Evolutionary conservation across 495 filamentous ascomycete species (phyloP).

Genomic region (Talaromyces wortmannii): DNA sequence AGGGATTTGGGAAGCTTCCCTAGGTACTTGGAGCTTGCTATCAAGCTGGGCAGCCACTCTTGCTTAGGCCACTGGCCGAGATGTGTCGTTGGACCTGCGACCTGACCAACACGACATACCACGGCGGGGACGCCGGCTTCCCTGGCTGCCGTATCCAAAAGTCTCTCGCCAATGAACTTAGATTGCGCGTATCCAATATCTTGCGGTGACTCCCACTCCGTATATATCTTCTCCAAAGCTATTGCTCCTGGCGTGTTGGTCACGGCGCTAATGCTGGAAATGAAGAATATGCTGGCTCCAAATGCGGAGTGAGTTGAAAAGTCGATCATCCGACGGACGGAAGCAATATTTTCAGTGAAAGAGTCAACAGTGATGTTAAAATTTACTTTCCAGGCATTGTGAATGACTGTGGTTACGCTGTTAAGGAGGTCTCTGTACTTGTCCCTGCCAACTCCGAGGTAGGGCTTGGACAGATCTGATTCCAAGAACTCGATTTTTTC

Average conservation of each 20-base stretch:
- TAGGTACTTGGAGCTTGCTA: conserved; percentile 7
- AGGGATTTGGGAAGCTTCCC: conserved; percentile 15
- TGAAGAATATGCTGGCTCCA: conserved; percentile 28
- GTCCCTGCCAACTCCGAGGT: conserved; percentile 10
- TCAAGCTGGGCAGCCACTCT: background rate
- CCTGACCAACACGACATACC: conserved; percentile 48
- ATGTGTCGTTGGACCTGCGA: conserved; percentile 13
- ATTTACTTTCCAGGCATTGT: conserved; percentile 39
- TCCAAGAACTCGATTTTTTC: conserved; percentile 10
- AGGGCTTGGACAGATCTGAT: conserved; percentile 6
- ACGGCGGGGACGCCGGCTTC: conserved; percentile 27
- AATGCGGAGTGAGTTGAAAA: conserved; percentile 28
- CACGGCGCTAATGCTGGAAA: conserved; percentile 34
- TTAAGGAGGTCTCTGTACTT: conserved; percentile 9
- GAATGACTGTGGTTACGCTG: conserved; percentile 22
- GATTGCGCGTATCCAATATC: conserved; percentile 41
- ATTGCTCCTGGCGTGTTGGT: background rate
- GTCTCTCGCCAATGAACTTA: conserved; percentile 46
- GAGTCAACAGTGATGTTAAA: conserved; percentile 30
- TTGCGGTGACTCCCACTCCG: conserved; percentile 12
- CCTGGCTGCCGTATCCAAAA: conserved; percentile 39
- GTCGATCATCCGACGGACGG: conserved; percentile 44
- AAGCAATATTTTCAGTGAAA: conserved; percentile 22
- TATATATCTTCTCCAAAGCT: conserved; percentile 9
- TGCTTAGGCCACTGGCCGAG: background rate